Conservation (phyloP, 2,329 filamentous ascomycete species). For the Nannizzia gypsea region DNA sequence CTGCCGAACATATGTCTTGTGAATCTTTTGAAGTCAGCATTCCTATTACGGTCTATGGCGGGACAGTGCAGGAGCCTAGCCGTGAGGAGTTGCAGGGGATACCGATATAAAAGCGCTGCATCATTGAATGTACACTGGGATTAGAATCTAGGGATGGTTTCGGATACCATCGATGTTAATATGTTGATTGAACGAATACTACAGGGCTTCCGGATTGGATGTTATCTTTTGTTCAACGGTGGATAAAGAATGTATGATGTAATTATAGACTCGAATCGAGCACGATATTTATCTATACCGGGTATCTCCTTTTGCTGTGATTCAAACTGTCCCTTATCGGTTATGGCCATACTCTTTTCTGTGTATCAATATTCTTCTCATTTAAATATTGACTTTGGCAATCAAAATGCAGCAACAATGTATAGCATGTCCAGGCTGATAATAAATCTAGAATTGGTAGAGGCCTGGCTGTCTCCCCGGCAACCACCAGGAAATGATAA, state of each 20-base stretch:
- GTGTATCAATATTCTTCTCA: too few species aligned
- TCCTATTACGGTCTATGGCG: constrained; percentile 66
- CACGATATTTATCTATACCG: too few species aligned
- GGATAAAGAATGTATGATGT: too few species aligned
- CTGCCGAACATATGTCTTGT: constrained; percentile 64
- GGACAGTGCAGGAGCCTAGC: constrained; percentile 36
- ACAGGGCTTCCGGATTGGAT: background rate
- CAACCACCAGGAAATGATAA: background rate
- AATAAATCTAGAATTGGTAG: too few species aligned
- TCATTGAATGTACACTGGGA: background rate
- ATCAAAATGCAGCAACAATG: too few species aligned
- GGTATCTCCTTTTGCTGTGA: too few species aligned
- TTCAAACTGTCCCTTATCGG: background rate
- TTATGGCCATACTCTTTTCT: too few species aligned
- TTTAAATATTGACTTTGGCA: too few species aligned
- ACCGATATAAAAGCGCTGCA: constrained; percentile 23
- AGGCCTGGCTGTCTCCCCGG: background rate
- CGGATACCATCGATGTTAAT: background rate
- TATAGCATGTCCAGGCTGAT: too few species aligned
- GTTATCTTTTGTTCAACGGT: too few species aligned
- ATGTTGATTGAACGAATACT: background rate
- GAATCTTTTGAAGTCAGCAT: constrained; percentile 88
- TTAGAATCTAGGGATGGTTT: background rate
- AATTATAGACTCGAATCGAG: too few species aligned
- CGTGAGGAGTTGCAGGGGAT: constrained; percentile 32